Base-by-base conservation (phyloP, 495 filamentous ascomycete genomes). In the Glarea lozoyensis region DNA sequence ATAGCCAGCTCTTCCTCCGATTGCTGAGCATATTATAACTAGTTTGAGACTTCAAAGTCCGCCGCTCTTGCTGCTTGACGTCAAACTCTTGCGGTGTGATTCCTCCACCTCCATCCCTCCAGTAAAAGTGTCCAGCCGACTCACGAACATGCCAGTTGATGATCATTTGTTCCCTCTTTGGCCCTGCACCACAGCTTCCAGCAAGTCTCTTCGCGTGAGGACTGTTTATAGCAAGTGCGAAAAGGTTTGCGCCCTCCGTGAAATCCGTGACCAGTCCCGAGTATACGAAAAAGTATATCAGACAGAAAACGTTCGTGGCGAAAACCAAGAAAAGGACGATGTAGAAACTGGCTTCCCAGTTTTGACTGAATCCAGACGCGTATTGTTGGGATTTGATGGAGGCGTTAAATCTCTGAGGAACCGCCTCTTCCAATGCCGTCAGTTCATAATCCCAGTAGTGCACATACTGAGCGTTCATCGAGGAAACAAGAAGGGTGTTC, bases 241-340 rank as follows among this genome's bases (percentile, higher is more conserved):
- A 88, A 0, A 86, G 59, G 47, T 86, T 86, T 37, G 73, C 71
- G 1, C 82, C 82, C 46, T 89, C 83, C 11, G 79, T 84, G 60
- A 81, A 87, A 56, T 88, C 84, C 10, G 77, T 82, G 12, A 86
- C 65, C 31, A 82, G 77, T 13, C 72, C 70, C 1, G 67, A 63
- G 37, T 61, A 61, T 35, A 55, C 45, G 41, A 64, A 59, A 16
- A 69, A 54, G 18, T 67, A 59, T 4, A 62, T 48, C n/a, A 87
- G 61, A 38, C 76, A 77, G 21, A 76, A 60, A 29, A 74, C 52
- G 55, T 82, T 84, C 35, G 78, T 74, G 38, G 74, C 42, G 59
- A 85, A 84, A 3, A 77, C 73, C 29, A 75, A 53, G 4, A 70
- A 30, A 0, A 87, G 68, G 6, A 85, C 63, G n/a, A 74, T 31